These are phyloP conservation scores for Erysimum cheiri DNA, from an alignment of 441 rosid species.

Conservation along the genomic window DNA sequence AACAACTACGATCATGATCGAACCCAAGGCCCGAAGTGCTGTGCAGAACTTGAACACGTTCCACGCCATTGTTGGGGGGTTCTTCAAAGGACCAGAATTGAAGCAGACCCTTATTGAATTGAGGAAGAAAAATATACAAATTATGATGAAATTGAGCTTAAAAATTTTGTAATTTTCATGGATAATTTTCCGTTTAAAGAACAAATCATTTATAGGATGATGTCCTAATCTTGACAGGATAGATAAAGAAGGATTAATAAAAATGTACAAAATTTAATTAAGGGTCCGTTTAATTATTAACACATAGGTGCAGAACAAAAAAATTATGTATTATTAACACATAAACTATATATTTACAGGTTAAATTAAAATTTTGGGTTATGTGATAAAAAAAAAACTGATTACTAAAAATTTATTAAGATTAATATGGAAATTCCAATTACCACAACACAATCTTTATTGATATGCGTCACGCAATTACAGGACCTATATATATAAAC, in stretches of 20 bases:
- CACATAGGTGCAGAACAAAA: too few relatives aligned
- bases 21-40: constrained; percentile 76
- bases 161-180: background rate
- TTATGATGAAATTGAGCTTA: constrained; percentile 15
- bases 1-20: constrained; percentile 74
- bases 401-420: background rate
- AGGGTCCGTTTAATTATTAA: too few relatives aligned
- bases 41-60: constrained; percentile 85
- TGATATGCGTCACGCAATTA: background rate
- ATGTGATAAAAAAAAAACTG: background rate
- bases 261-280: too few relatives aligned
- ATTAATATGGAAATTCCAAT: too few relatives aligned
- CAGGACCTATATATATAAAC: background rate
- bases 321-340: too few relatives aligned
- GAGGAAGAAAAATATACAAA: background rate
- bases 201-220: background rate
- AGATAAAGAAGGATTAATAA: background rate
- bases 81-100: constrained; percentile 14
- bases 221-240: constrained; percentile 11
- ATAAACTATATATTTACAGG: too few relatives aligned
- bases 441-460: too few relatives aligned
- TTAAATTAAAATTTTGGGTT: background rate
- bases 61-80: constrained; percentile 62
- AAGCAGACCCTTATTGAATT: background rate
- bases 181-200: constrained; percentile 1